phyloP scores from a whole-genome alignment of 192 early-diverging fungal genomes.

The Coemansia pectinata region DNA sequence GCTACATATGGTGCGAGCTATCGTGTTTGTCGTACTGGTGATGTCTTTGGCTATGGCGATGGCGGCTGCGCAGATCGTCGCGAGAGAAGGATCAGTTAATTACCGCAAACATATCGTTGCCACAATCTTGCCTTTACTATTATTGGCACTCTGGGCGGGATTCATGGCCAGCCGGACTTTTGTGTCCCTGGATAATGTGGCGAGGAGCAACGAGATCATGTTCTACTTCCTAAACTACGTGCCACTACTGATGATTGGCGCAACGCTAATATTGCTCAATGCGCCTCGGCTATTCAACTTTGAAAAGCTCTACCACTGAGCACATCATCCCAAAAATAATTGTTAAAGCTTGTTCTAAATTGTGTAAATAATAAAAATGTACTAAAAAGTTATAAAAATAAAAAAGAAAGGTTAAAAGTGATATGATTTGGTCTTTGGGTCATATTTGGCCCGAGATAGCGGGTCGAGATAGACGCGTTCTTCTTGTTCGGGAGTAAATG shows the following conservation, averaged over 20 bases:
- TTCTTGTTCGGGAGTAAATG: slow-evolving; percentile 27
- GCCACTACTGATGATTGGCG: slow-evolving; percentile 24
- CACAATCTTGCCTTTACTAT: not conserved
- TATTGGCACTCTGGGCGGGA: slow-evolving; percentile 27
- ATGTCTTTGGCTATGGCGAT: not conserved
- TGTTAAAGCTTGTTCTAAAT: not conserved
- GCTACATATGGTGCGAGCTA: slow-evolving; percentile 16
- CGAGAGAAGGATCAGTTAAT: not conserved
- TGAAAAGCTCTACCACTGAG: slow-evolving; percentile 7
- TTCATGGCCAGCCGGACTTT: slow-evolving; percentile 21
- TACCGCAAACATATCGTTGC: slow-evolving; percentile 20
- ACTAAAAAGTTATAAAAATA: not conserved
- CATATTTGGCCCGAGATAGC: slow-evolving; percentile 15
- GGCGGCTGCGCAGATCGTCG: not conserved
- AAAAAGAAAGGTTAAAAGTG: slow-evolving; percentile 13
- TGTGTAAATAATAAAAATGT: not conserved
- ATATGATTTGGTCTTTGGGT: slow-evolving; percentile 21
- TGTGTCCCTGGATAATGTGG: slow-evolving; percentile 18
- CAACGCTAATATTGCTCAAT: slow-evolving; percentile 4
- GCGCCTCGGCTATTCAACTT: slow-evolving; percentile 40
- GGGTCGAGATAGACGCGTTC: slow-evolving; percentile 23
- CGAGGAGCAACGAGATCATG: slow-evolving; percentile 17
- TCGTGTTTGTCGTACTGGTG: slow-evolving; percentile 8
- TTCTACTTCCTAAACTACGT: slow-evolving; percentile 16
- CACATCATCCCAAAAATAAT: no score